Evolutionary conservation across 23 red algal species (phyloP).

Genomic region (Gracilaria gracilis): DNA sequence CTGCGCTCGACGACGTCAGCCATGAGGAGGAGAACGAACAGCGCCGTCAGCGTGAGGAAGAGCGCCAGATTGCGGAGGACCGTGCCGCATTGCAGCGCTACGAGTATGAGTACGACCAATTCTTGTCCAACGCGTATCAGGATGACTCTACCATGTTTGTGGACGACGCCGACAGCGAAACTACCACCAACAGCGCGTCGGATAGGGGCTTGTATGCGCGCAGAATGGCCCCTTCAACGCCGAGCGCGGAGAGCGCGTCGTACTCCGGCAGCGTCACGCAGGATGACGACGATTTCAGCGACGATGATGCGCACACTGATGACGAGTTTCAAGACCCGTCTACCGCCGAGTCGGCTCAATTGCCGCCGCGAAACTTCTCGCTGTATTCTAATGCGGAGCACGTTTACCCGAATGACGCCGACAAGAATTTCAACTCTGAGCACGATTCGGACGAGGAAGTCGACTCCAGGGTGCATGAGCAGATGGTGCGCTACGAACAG

Average conservation of each 20-base stretch:
- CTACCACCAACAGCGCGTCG: slow-evolving; percentile 25
- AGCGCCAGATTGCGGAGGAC: slow-evolving; percentile 64
- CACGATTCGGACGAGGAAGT: neutral
- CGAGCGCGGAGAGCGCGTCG: slow-evolving; percentile 11
- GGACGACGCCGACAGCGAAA: slow-evolving; percentile 65
- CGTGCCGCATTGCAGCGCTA: slow-evolving; percentile 52
- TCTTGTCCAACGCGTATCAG: slow-evolving; percentile 68
- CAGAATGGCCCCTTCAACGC: slow-evolving; percentile 33
- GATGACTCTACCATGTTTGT: slow-evolving; percentile 73
- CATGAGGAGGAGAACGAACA: neutral
- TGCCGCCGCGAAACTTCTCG: slow-evolving; percentile 1
- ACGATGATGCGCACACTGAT: slow-evolving; percentile 56
- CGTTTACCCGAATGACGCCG: slow-evolving; percentile 8
- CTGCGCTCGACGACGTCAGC: neutral
- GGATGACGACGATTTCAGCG: slow-evolving; percentile 58
- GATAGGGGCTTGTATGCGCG: slow-evolving; percentile 43
- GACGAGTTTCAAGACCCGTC: slow-evolving; percentile 67
- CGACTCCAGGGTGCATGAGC: slow-evolving; percentile 9
- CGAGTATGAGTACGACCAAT: slow-evolving; percentile 62
- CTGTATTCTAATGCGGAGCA: slow-evolving; percentile 17
- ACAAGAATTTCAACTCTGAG: neutral
- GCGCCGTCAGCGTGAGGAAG: slow-evolving; percentile 44
- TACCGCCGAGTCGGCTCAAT: neutral
- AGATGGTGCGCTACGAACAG: slow-evolving; percentile 49
- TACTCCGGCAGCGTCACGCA: slow-evolving; percentile 17